These are phyloP conservation scores for Pichia sp. DNA, from an alignment of 1,139 yeast species.

Conservation along the genomic window DNA sequence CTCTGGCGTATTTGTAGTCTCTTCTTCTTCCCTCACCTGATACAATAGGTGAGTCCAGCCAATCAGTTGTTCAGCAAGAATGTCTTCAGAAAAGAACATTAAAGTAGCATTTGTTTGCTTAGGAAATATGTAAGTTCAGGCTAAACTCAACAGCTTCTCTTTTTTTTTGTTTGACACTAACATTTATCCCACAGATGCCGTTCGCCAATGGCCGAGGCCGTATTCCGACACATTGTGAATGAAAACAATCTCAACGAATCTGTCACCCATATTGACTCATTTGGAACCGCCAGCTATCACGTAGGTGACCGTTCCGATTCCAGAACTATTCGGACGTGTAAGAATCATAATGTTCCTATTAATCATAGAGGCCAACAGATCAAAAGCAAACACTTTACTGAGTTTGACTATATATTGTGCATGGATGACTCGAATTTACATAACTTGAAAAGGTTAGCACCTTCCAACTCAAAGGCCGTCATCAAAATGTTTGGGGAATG, in stretches of 20 bases:
- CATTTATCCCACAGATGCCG: conserved; percentile 55
- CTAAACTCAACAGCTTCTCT: neutral
- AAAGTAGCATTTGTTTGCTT: conserved; percentile 73
- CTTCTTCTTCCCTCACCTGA: too few relatives aligned
- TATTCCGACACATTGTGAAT: conserved; percentile 64
- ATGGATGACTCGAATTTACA: conserved; percentile 74
- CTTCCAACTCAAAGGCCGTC: conserved; percentile 47
- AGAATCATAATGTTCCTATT: conserved; percentile 68
- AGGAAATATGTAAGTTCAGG: conserved; percentile 78
- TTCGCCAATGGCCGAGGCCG: conserved; percentile 98
- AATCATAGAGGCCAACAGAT: conserved; percentile 76
- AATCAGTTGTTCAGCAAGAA: neutral
- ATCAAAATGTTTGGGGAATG: conserved; percentile 74
- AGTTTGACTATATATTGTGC: conserved; percentile 78
- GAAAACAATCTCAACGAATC: conserved; percentile 38
- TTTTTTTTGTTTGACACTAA: conserved; percentile 1
- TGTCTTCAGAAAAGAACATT: neutral
- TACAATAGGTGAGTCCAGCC: too few relatives aligned
- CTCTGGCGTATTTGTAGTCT: too few relatives aligned
- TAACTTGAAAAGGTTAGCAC: conserved; percentile 57
- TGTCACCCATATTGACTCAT: conserved; percentile 67
- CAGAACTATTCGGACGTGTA: conserved; percentile 67
- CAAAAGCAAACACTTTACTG: conserved; percentile 49
- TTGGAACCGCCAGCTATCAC: conserved; percentile 86
- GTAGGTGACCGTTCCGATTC: conserved; percentile 77